Evolutionary conservation across 805 yeast genomes (phyloP), one percentile per base, ranked within the genome.

Genomic region (Ogataea trehaloabstinens): DNA sequence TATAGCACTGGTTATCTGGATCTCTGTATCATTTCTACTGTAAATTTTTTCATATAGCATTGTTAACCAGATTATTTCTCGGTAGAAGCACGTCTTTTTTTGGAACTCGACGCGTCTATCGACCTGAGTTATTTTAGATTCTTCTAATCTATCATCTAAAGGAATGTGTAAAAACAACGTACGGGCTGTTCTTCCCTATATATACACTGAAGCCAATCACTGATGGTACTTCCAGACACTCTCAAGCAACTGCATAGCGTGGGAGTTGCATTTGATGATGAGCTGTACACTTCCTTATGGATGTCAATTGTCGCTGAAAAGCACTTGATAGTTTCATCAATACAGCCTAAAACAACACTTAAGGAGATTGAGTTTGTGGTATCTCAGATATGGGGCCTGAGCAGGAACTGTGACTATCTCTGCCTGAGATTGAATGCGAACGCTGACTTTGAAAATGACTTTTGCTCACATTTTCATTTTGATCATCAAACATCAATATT

Each of bases 271-370:
- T 40, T 55, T 2, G 57, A 53, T 32, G 38, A 31, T 17, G 52
- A 52, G 2, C 25, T 58, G 22, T 53, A 50, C 38, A 41, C 39
- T 1, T 43, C 60, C 2, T 22, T 58, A 4, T 46, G 56, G 49
- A 42, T 51, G 27, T 34, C 51, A 2, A 34, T 55, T n/a, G 44
- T 62, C 7, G 60, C 61, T 1, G 40, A 45, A 27, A 43, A 53
- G n/a, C 55, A 58, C 36, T 34, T 63, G 6, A 24, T 58, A 4
- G 47, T 64, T 1, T 45, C 58, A 2, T 49, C 63, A 2, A 19
- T 41, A 5, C 47, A 52, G 13, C 40, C 45, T 0, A 6, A 12
- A 2, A 28, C 39, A 3, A 52, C 56, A 1, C 31, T 42, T 2
- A 10, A 35, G 7, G 60, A 56, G 29, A 30, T 60, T 11, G 37